A percentile compares a stretch with the other conserved stretches of the same genome.
These are phyloP conservation scores for Solanum raphanifolium DNA, from an alignment of 257 asterid genomes.

Conservation along the genomic window DNA sequence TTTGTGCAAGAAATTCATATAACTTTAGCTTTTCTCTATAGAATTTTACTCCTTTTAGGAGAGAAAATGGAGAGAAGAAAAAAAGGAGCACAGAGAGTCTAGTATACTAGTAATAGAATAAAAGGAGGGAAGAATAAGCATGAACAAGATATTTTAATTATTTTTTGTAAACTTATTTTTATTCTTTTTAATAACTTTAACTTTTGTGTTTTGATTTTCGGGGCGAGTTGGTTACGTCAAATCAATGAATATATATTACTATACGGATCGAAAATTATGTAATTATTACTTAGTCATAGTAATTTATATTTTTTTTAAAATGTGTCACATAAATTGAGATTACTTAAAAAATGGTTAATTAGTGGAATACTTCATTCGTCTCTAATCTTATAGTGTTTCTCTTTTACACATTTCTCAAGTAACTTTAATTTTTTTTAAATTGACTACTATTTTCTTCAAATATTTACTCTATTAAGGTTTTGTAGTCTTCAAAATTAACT, in stretches of 20 bases:
- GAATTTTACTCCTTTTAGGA: not conserved
- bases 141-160: not conserved
- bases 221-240: not conserved
- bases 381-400: not conserved
- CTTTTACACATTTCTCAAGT: too few relatives aligned
- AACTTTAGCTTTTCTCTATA: not conserved
- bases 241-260: too few relatives aligned
- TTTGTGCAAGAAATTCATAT: not conserved
- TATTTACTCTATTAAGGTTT: not conserved
- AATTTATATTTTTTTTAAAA: too few relatives aligned
- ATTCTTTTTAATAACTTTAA: not conserved
- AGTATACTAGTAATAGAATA: not conserved
- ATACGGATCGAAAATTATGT: rapidly evolving
- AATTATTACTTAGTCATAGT: too few relatives aligned
- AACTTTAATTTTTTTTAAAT: not conserved
- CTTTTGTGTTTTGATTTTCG: not conserved
- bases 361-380: too few relatives aligned
- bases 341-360: too few relatives aligned
- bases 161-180: not conserved
- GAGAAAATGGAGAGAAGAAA: not conserved
- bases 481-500: not conserved
- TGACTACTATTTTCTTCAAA: not conserved
- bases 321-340: too few relatives aligned
- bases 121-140: not conserved
- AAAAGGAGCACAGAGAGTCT: not conserved